Evolutionary conservation across 768 basidiomycete genomes (phyloP), one percentile per base, ranked within the genome.

Genomic region (Russula sp.): DNA sequence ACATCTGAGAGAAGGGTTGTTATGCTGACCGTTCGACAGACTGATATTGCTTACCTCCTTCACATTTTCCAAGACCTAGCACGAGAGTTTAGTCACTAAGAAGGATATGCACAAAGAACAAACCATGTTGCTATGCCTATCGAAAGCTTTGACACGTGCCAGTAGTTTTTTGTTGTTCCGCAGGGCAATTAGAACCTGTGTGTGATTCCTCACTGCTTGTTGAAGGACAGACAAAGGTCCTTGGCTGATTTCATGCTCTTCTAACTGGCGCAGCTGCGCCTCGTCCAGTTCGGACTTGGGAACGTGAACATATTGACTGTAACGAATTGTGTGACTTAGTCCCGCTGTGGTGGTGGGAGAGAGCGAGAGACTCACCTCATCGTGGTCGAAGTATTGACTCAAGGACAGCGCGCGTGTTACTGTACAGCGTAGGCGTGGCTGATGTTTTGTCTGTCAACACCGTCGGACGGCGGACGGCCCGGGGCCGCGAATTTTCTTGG

Each of bases 81-180:
- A 35, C 58, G 68, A 14, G 35, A 60, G 52, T 66, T 61, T 66
- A 59, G 55, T 50, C 22, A 35, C n/a, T 32, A 52, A 34, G 62
- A 59, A 27, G n/a, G 16, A 20, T 39, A 16, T 45, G 57, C 54
- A 45, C 27, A 51, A 6, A 55, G 27, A 47, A 76, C 86, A 53
- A 68, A 92, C 96, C 95, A 99, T 98, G 73, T 99, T 99, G 70
- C 92, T 91, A 76, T 99, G 97, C 73, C 97, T 82, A 75, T 99
- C 97, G 73, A 99, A 99, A 0, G 97, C 97, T 76, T 99, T 99
- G 60, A 98, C 95, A 55, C 95, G 85, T 39, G 92, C 91, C 52
- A 94, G 82, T 40, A 99, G 78, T 76, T 99, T 99, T 80, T 96
- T 98, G 82, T 98, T 98, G 79, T 98, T 99, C 70, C 97, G 82